Percentiles rank a stretch among this genome's conserved stretches.
Evolutionary conservation across 179 eudicot genomes (phyloP).

Genomic region (Silene coronaria): DNA sequence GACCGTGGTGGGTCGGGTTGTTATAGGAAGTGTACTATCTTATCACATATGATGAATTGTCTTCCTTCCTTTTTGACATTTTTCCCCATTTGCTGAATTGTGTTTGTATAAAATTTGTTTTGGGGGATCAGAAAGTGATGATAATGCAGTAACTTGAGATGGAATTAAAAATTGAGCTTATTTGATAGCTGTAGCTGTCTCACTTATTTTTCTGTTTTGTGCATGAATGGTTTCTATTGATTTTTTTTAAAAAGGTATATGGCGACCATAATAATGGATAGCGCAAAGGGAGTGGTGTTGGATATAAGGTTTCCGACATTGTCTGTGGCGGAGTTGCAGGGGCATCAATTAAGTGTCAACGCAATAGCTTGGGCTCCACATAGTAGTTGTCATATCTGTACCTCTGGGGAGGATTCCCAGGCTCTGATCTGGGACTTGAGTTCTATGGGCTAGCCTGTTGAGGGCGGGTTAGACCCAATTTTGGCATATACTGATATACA

Average conservation of each 20-base stretch:
- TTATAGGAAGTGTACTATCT: too few relatives aligned
- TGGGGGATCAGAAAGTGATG: not conserved
- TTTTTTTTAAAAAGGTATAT: constrained; percentile 56
- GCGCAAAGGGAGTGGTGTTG: constrained; percentile 67
- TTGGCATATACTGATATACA: constrained; percentile 51
- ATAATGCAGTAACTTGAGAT: not conserved
- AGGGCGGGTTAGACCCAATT: constrained; percentile 70
- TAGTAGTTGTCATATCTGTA: constrained; percentile 69
- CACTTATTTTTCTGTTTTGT: not conserved
- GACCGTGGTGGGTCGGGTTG: too few relatives aligned
- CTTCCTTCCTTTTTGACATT: not conserved
- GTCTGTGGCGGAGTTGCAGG: constrained; percentile 88
- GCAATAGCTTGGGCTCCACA: constrained; percentile 91
- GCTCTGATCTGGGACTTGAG: constrained; percentile 90
- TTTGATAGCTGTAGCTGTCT: not conserved
- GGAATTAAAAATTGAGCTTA: not conserved
- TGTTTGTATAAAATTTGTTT: not conserved
- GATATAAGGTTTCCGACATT: constrained; percentile 73
- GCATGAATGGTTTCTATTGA: too few relatives aligned
- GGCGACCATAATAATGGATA: constrained; percentile 87
- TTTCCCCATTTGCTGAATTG: not conserved
- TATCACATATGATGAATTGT: not conserved
- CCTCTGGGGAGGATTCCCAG: constrained; percentile 78
- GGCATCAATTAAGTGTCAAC: constrained; percentile 70
- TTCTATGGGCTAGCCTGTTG: constrained; percentile 37